Evolutionary conservation across 2,329 filamentous ascomycete genomes (phyloP).

Genomic region (Colletotrichum lentis): DNA sequence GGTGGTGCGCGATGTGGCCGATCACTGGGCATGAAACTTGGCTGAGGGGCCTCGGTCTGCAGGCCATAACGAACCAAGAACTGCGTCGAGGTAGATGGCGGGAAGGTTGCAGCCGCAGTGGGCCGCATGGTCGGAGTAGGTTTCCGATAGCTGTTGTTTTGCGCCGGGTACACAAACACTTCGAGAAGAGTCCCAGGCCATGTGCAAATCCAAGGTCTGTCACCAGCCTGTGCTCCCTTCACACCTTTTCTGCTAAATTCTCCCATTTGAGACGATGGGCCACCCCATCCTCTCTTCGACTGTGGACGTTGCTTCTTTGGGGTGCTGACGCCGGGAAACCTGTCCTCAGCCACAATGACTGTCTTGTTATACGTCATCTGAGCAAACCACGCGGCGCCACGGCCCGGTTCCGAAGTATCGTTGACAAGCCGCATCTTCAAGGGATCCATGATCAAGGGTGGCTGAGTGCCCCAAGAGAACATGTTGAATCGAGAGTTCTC

Average conservation of each 20-base stretch:
- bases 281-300: slow-evolving; percentile 24
- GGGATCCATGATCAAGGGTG: slow-evolving; percentile 54
- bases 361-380: slow-evolving; percentile 64
- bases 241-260: slow-evolving; percentile 52
- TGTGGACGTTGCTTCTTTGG: slow-evolving; percentile 43
- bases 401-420: slow-evolving; percentile 57
- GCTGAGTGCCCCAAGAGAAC: slow-evolving; percentile 61
- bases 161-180: slow-evolving; percentile 64
- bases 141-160: slow-evolving; percentile 54
- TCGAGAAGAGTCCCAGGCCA: slow-evolving; percentile 66
- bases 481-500: slow-evolving; percentile 40
- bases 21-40: not conserved
- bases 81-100: slow-evolving; percentile 29
- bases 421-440: slow-evolving; percentile 57
- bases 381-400: slow-evolving; percentile 66
- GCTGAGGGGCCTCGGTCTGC: slow-evolving; percentile 4
- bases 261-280: slow-evolving; percentile 19
- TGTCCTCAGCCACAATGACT: slow-evolving; percentile 59
- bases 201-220: slow-evolving; percentile 66
- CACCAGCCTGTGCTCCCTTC: slow-evolving; percentile 52
- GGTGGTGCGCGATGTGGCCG: slow-evolving; percentile 37
- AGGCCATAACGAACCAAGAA: slow-evolving; percentile 28
- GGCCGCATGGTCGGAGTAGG: slow-evolving; percentile 21
- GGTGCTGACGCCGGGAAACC: slow-evolving; percentile 44
- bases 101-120: slow-evolving; percentile 33